Percentiles rank a stretch among this genome's conserved stretches.
phyloP scores from a whole-genome alignment of 1,284 basidiomycete species.

The Papiliotrema nemorosa region DNA sequence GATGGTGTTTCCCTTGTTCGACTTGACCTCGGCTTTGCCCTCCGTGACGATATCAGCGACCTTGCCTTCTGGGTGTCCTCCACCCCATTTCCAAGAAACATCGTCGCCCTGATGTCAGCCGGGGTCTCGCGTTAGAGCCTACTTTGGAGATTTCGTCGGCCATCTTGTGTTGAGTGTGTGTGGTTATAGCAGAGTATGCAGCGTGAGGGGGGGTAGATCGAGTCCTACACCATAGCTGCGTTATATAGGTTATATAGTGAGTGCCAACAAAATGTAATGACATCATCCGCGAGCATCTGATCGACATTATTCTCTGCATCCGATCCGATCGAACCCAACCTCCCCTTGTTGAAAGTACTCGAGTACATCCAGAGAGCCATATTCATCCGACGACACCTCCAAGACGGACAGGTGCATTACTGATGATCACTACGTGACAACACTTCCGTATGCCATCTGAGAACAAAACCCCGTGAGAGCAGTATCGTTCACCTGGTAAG shows the following conservation, averaged over 20 bases:
- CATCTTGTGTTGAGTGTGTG: constrained; percentile 2
- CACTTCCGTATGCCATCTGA: no score
- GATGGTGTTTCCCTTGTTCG: constrained; percentile 40
- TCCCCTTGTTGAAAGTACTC: no score
- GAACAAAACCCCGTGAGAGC: no score
- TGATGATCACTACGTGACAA: no score
- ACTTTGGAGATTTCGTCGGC: constrained; percentile 11
- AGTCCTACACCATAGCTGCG: background rate
- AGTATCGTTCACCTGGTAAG: no score
- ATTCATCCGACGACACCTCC: no score
- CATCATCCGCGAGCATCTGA: no score
- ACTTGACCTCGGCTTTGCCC: constrained; percentile 33
- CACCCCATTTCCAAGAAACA: constrained; percentile 45
- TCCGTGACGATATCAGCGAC: constrained; percentile 34
- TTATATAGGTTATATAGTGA: no score
- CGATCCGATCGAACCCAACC: no score
- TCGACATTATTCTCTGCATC: no score
- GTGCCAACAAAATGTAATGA: background rate
- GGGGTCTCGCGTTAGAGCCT: background rate
- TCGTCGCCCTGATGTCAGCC: constrained; percentile 28
- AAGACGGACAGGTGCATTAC: no score
- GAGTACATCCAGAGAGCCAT: no score
- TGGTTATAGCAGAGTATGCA: background rate
- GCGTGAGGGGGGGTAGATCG: background rate
- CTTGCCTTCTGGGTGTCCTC: constrained; percentile 35